A percentile compares a stretch with the other conserved stretches of the same genome.
Evolutionary conservation across 805 yeast genomes (phyloP).

Genomic region (Danielia reshetovae): DNA sequence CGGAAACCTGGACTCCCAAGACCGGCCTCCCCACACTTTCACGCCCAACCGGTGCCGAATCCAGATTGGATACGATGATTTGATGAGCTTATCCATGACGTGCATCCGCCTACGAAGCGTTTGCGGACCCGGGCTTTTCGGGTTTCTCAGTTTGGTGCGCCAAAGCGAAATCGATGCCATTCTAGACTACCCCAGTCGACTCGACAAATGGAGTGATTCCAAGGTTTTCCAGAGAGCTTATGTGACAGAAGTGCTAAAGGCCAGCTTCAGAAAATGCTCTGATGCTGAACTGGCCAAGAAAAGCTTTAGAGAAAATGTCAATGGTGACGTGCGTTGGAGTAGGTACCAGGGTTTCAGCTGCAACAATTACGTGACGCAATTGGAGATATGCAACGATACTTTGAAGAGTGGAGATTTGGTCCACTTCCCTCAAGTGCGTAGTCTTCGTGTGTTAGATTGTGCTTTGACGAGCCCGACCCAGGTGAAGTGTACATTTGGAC

Average conservation of each 20-base stretch:
- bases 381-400: conserved; percentile 22
- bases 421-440: conserved; percentile 14
- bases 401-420: conserved; percentile 13
- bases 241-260: conserved; percentile 16
- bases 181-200: conserved; percentile 18
- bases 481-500: background rate
- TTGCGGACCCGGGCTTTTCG: conserved; percentile 20
- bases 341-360: conserved; percentile 16
- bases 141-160: conserved; percentile 23
- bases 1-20: background rate
- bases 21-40: background rate
- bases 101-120: conserved; percentile 19
- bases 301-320: conserved; percentile 12
- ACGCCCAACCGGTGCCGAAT: background rate
- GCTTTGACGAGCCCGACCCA: background rate
- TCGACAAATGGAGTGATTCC: conserved; percentile 19
- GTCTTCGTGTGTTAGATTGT: background rate
- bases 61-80: conserved; percentile 1
- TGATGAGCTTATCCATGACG: conserved; percentile 22
- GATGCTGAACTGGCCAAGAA: conserved; percentile 18
- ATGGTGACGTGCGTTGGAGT: conserved; percentile 14
- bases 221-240: conserved; percentile 16
- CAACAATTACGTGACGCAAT: conserved; percentile 16
- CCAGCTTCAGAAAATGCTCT: conserved; percentile 14
- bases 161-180: conserved; percentile 25